These are phyloP conservation scores for Pichia paraexigua DNA, from an alignment of 805 yeast genomes.

Conservation along the genomic window DNA sequence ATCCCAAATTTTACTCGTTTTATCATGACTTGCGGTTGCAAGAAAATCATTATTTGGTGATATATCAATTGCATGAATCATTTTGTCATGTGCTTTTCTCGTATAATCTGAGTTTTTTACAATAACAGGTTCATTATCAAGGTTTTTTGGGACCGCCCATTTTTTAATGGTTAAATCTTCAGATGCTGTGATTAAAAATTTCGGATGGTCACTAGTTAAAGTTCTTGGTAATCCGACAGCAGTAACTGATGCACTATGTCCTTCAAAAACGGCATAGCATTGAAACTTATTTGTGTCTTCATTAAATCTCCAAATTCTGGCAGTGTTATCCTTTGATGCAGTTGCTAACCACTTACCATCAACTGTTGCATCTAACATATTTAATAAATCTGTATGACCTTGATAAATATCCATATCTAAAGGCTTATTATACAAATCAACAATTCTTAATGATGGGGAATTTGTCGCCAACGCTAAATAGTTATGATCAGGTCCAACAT, in stretches of 20 bases:
- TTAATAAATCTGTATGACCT: constrained; percentile 82
- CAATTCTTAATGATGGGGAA: constrained; percentile 77
- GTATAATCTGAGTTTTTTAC: constrained; percentile 74
- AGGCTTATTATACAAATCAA: constrained; percentile 50
- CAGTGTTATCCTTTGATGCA: constrained; percentile 83
- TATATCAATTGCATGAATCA: constrained; percentile 81
- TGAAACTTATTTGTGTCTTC: constrained; percentile 32
- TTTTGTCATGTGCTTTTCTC: constrained; percentile 94
- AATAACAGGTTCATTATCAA: constrained; percentile 12
- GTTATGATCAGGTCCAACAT: constrained; percentile 54
- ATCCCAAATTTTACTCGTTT: constrained; percentile 87
- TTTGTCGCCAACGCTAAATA: constrained; percentile 84
- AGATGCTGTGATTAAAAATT: constrained; percentile 72
- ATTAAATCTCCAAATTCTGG: constrained; percentile 71
- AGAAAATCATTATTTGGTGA: constrained; percentile 85
- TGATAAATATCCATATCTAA: constrained; percentile 58
- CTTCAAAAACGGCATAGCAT: constrained; percentile 58
- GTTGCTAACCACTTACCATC: constrained; percentile 91
- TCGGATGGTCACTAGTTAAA: constrained; percentile 40
- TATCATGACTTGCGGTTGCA: constrained; percentile 93
- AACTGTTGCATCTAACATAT: constrained; percentile 64
- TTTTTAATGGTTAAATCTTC: constrained; percentile 78
- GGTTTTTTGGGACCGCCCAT: constrained; percentile 61
- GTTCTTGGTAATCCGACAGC: constrained; percentile 70
- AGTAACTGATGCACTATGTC: constrained; percentile 83